Evolutionary conservation across 1,284 basidiomycete species (phyloP), one percentile per base, ranked within the genome.

Genomic region (Ceratobasidium sp.): DNA sequence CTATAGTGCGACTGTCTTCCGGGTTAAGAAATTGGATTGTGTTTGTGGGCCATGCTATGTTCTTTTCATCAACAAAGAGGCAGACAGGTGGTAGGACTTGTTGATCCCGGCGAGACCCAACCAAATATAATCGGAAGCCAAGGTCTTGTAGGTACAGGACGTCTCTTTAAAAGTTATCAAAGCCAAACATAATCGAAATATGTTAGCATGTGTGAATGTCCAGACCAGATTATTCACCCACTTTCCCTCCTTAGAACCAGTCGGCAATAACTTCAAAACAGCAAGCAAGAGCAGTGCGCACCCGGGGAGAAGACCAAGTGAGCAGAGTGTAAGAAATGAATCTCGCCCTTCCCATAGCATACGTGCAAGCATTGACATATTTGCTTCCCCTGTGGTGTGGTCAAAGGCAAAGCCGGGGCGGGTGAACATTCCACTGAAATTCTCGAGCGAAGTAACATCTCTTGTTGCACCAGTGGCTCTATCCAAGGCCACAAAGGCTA

Each of bases 281-380:
- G 62, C 44, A 9, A 49, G 17, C 6, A 65, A 25, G 44, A 65
- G 40, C 9, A 65, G 15, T 19, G 62, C 5, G 15, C 62, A 65
- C 22, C 62, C 62, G 17, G 62, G 62, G 11, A 65, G 44, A 22
- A 49, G 40, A 15, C 62, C 62, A 9, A n/a, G 62, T 8, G 19
- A 17, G 40, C 62, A 65, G 25, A 65, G 43, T 17, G 37, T 46
- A 29, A 65, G n/a, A 29, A 65, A 49, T 29, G 40, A 46, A 7
- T 15, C 62, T 29, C 62, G 43, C 15, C 46, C 62, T 29, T 8
- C 19, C 40, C 62, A 65, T 1, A 65, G n/a, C 4, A 29, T 8
- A 15, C 13, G 44, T 13, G 44, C n/a, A 29, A 46, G 34, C 5
- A 8, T 22, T 5, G 40, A 15, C 8, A 22, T 9, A 17, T 29